Conservation (phyloP, 257 asterid species). For the Salvia miltiorrhiza region DNA sequence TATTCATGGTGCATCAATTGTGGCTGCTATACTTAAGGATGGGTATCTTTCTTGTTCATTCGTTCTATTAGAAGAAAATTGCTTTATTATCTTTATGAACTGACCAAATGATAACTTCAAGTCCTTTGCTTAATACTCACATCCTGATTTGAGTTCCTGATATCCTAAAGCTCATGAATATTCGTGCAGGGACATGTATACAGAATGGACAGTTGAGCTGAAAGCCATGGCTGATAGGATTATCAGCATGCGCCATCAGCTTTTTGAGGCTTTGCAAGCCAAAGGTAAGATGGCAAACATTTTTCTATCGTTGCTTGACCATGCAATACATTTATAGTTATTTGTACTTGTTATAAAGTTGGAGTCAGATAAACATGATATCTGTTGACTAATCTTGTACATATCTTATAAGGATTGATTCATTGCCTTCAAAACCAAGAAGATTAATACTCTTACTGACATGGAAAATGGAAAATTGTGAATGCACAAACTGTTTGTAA, state of each 20-base stretch:
- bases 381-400: neutral
- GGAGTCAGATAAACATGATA: neutral
- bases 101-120: neutral
- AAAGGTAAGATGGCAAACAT: slow-evolving; percentile 36
- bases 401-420: neutral
- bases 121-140: neutral
- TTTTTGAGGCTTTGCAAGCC: slow-evolving; percentile 58
- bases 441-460: neutral
- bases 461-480: neutral
- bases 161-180: slow-evolving; percentile 10
- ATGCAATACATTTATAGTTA: neutral
- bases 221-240: slow-evolving; percentile 87
- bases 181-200: slow-evolving; percentile 48
- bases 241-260: slow-evolving; percentile 79
- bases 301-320: neutral
- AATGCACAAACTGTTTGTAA: neutral
- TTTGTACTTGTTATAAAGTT: neutral
- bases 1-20: slow-evolving; percentile 78
- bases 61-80: neutral
- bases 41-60: slow-evolving; percentile 34
- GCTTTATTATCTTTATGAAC: neutral
- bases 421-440: neutral
- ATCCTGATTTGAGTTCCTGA: neutral
- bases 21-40: slow-evolving; percentile 66
- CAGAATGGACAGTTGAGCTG: slow-evolving; percentile 77